Evolutionary conservation across 2,329 filamentous ascomycete species (phyloP), one percentile per base, ranked within the genome.

Genomic region (Rhynchosporium secalis): DNA sequence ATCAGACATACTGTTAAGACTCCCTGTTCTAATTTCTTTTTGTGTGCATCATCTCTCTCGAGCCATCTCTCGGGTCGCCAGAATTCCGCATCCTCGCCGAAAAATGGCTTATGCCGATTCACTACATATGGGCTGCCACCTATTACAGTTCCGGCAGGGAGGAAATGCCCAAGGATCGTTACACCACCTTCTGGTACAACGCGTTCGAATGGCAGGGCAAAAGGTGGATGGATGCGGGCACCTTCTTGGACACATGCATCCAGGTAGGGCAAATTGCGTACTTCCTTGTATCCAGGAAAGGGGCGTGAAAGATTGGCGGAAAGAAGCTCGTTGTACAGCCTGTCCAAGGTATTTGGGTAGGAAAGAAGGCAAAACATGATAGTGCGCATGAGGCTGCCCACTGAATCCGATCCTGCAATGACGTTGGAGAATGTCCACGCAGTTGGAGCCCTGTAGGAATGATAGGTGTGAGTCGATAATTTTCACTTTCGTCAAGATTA

Each of bases 1-100:
- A 46, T n/a, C 43, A 46, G 43, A 46, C 43, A n/a, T 46, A 46
- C 43, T n/a, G 43, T 46, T 15, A 46, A n/a, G 26, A 46, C 20
- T 20, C 20, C 20, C 1, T 20, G 20, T 20, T 20, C 20, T 20
- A 20, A 20, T 20, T 20, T 20, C 1, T 1, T 20, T 20, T 20
- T 20, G 20, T 20, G 43, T 46, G 43, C n/a, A 46, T 46, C 43
- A 46, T 46, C 43, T 26, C 26, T 46, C 5, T 46, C 43, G 43
- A 46, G 43, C 43, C 43, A 46, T 46, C 43, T 15, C 43, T 46
- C 43, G 26, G 43, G 43, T n/a, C 43, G 20, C 43, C 43, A 46
- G 7, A n/a, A 4, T 26, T 46, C 43, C 20, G 43, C 8, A n/a
- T 46, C 43, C 20, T 46, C 43, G 15, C 43, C 43, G 20, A 20